Conservation (phyloP, 2,329 filamentous ascomycete genomes). For the Podosphaera fusca region DNA sequence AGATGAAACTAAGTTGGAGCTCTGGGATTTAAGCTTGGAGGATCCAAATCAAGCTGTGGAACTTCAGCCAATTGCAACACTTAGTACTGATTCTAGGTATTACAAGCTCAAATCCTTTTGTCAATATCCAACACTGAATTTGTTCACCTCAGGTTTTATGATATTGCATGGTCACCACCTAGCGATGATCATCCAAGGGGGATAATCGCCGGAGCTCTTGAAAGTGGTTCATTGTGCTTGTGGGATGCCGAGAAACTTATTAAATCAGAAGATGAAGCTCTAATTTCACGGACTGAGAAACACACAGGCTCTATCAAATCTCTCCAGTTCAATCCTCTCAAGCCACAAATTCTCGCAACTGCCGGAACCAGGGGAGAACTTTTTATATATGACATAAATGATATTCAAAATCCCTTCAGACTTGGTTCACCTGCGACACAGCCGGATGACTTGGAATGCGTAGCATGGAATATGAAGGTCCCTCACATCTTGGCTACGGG, state of each 20-base stretch:
- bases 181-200: slow-evolving; percentile 59
- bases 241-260: slow-evolving; percentile 66
- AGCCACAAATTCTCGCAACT: slow-evolving; percentile 75
- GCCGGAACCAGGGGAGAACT: slow-evolving; percentile 89
- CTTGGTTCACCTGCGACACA: slow-evolving; percentile 72
- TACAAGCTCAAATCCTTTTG: slow-evolving; percentile 5
- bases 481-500: slow-evolving; percentile 90
- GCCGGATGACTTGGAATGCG: slow-evolving; percentile 82
- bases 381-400: slow-evolving; percentile 85
- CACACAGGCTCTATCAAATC: slow-evolving; percentile 85
- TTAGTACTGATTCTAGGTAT: slow-evolving; percentile 78
- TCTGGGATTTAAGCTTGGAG: slow-evolving; percentile 84
- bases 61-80: slow-evolving; percentile 62
- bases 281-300: slow-evolving; percentile 69
- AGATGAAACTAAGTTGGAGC: slow-evolving; percentile 83
- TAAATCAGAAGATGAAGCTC: slow-evolving; percentile 39
- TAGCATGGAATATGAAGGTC: slow-evolving; percentile 98
- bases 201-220: slow-evolving; percentile 83
- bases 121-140: neutral
- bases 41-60: slow-evolving; percentile 53
- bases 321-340: slow-evolving; percentile 85
- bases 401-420: slow-evolving; percentile 68
- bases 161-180: slow-evolving; percentile 79
- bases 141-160: slow-evolving; percentile 51
- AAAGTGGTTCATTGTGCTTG: slow-evolving; percentile 79